A percentile compares a stretch with the other conserved stretches of the same genome.
These are phyloP conservation scores for Fusarium sp. DNA, from an alignment of 2,329 filamentous ascomycete genomes.

Conservation along the genomic window DNA sequence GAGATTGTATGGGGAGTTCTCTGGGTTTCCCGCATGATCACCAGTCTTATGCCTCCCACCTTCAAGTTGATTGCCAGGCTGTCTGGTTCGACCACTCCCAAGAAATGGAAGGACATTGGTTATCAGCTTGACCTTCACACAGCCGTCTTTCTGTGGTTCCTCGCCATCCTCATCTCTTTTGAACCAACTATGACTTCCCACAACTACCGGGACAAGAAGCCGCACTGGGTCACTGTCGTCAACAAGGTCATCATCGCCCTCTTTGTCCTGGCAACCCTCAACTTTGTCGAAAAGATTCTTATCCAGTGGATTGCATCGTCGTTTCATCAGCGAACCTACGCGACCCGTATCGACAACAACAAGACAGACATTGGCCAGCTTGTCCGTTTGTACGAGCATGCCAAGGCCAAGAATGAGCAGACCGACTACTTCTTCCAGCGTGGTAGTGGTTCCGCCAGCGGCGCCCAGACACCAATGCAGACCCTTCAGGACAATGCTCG, in stretches of 20 bases:
- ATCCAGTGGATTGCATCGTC: constrained; percentile 95
- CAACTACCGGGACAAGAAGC: constrained; percentile 47
- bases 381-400: constrained; percentile 73
- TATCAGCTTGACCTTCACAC: constrained; percentile 86
- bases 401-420: constrained; percentile 76
- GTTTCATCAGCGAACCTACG: constrained; percentile 92
- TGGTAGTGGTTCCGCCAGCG: constrained; percentile 60
- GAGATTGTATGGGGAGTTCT: constrained; percentile 93
- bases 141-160: constrained; percentile 91
- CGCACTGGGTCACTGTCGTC: constrained; percentile 80
- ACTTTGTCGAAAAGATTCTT: constrained; percentile 91
- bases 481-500: constrained; percentile 81
- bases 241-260: constrained; percentile 89
- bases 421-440: constrained; percentile 63
- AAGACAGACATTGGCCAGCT: constrained; percentile 83
- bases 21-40: constrained; percentile 77
- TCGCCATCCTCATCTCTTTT: constrained; percentile 88
- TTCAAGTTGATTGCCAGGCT: constrained; percentile 72
- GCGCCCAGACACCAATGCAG: constrained; percentile 79
- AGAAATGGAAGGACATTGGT: constrained; percentile 94
- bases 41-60: constrained; percentile 61
- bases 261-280: constrained; percentile 84
- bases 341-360: constrained; percentile 90
- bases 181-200: constrained; percentile 80
- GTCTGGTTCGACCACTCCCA: constrained; percentile 84